Evolutionary conservation across 2,329 filamentous ascomycete genomes (phyloP), one percentile per base, ranked within the genome.

Genomic region (Chrysosporium queenslandicum): DNA sequence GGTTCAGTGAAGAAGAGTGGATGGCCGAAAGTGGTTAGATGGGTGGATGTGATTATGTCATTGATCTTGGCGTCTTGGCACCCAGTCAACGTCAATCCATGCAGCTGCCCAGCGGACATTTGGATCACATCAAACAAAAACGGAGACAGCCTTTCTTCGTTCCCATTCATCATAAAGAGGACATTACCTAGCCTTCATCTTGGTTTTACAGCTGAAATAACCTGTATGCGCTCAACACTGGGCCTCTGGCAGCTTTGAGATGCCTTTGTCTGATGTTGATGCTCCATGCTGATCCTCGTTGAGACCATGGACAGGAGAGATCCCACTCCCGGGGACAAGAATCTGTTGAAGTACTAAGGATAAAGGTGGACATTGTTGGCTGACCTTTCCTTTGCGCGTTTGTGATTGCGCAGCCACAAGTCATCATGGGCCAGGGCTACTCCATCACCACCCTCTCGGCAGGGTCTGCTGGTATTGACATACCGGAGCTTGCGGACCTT

Each of bases 361-460:
- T 39, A 27, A 16, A 9, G 27, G 32, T 20, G 14, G 14, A 32
- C 21, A 6, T 12, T 20, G 40, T 47, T 40, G 29, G n/a, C n/a
- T 51, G 20, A 37, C 34, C 18, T 3, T 21, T n/a, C 4, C n/a
- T 21, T 32, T n/a, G 3, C 14, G 3, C 8, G 16, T 29, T 1
- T 11, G 6, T 27, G 5, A 21, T 8, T 37, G 18, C 14, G n/a
- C 11, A 30, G 23, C 23, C 32, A 23, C n/a, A 21, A 32, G 20
- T 60, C 66, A 73, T 54, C 60, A 98, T 98, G 92, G 92, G 92
- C 59, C 92, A 98, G 77, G 90, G 88, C 59, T 96, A 96, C 73
- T 96, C 91, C 57, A 81, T 94, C 62, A 87, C 89, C 50, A 90
- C 89, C 65, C 86, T 94, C 58, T 92, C 89, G 51, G 87, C 88